Conservation (phyloP, 768 basidiomycete genomes). For the Mycena capillaripes region DNA sequence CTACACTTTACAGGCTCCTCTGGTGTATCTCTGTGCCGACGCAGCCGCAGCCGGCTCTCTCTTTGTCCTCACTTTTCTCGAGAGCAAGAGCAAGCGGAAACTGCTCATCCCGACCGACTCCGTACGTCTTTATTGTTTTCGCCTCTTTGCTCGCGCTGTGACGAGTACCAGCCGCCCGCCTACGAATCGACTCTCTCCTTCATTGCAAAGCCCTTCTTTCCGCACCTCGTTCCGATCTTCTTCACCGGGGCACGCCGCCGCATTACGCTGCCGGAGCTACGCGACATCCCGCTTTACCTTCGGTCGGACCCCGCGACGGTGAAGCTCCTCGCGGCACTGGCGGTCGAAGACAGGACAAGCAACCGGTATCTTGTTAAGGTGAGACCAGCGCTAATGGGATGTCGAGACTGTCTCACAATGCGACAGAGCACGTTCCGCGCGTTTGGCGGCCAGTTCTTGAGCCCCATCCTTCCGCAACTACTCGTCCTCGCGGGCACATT, state of each 20-base stretch:
- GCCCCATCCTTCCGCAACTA: conserved; percentile 17
- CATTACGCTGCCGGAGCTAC: conserved; percentile 19
- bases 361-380: conserved; percentile 7
- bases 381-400: neutral
- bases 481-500: conserved; percentile 5
- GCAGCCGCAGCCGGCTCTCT: neutral
- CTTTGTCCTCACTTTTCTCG: conserved; percentile 12
- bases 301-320: conserved; percentile 18
- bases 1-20: neutral
- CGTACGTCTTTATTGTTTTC: neutral
- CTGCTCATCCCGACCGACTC: conserved; percentile 3
- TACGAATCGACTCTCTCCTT: conserved; percentile 22
- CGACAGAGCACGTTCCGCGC: conserved; percentile 16
- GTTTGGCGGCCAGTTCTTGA: conserved; percentile 3
- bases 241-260: too few species aligned
- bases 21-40: neutral
- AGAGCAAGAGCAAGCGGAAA: conserved; percentile 25
- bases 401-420: too few species aligned
- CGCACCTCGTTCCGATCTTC: conserved; percentile 11
- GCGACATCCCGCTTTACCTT: conserved; percentile 15
- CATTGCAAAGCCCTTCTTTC: conserved; percentile 25
- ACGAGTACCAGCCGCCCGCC: conserved; percentile 17
- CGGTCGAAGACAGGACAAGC: neutral
- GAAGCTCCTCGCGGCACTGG: conserved; percentile 14
- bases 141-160: too few species aligned